These are phyloP conservation scores for Omphalea diandra DNA, from an alignment of 441 rosid species.

Conservation along the genomic window DNA sequence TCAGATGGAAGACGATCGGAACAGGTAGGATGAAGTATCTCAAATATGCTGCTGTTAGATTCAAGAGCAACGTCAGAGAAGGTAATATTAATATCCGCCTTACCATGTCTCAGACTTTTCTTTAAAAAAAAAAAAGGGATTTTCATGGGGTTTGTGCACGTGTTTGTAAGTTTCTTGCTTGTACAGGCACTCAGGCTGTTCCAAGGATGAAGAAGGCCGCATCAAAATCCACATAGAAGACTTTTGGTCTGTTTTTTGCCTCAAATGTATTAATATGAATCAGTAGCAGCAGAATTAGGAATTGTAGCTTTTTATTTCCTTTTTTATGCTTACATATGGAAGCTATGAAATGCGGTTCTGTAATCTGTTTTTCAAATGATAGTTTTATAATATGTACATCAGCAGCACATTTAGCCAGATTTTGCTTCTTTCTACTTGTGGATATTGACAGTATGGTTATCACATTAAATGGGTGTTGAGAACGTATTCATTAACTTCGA, in stretches of 20 bases:
- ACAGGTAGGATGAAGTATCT: constrained; percentile 52
- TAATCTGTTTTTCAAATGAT: neutral
- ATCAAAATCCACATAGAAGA: neutral
- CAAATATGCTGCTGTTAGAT: constrained; percentile 39
- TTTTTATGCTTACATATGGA: too few relatives aligned
- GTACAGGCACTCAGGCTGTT: constrained; percentile 1
- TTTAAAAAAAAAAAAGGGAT: too few relatives aligned
- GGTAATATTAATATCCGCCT: constrained; percentile 22
- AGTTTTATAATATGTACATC: constrained; percentile 7
- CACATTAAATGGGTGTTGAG: constrained; percentile 34
- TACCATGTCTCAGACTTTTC: neutral
- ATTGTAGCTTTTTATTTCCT: too few relatives aligned
- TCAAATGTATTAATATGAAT: too few relatives aligned
- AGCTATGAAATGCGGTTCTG: neutral
- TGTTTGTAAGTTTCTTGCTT: too few relatives aligned
- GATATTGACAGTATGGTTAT: constrained; percentile 14
- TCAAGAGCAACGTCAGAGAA: constrained; percentile 53
- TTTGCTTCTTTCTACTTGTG: neutral
- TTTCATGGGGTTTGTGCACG: too few relatives aligned
- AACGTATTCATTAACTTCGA: constrained; percentile 38
- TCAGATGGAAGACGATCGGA: constrained; percentile 47
- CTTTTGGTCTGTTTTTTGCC: neutral
- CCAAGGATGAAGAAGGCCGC: constrained; percentile 17
- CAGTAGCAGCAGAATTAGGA: neutral
- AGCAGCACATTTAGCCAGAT: neutral